These are phyloP conservation scores for Cutaneotrichosporon mucoides DNA, from an alignment of 1,284 basidiomycete genomes.

Conservation along the genomic window DNA sequence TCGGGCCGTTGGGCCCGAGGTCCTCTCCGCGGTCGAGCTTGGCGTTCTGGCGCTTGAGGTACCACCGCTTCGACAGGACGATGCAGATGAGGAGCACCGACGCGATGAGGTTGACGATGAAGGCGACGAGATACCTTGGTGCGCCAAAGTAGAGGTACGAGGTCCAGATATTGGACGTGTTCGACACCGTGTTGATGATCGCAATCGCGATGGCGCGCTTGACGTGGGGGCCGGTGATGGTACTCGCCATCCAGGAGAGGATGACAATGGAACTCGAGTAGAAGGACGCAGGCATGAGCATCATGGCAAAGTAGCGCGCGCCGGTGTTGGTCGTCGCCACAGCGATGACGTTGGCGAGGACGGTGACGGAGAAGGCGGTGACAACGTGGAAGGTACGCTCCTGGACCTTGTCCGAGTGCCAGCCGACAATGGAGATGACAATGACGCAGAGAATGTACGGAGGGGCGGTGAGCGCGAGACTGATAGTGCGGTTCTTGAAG, in stretches of 20 bases:
- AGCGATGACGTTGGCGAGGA: slow-evolving; percentile 70
- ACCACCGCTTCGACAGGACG: slow-evolving; percentile 27
- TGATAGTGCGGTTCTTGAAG: slow-evolving; percentile 37
- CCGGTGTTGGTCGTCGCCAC: slow-evolving; percentile 49
- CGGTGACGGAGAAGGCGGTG: slow-evolving; percentile 50
- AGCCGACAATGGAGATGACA: slow-evolving; percentile 38
- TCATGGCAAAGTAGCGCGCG: slow-evolving; percentile 44
- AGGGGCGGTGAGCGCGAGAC: slow-evolving; percentile 43
- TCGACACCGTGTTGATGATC: slow-evolving; percentile 45
- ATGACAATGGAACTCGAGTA: slow-evolving; percentile 47
- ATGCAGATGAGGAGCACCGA: slow-evolving; percentile 36
- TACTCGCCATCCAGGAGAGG: slow-evolving; percentile 44
- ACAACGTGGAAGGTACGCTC: slow-evolving; percentile 27
- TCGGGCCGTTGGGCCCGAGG: slow-evolving; percentile 35
- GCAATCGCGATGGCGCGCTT: slow-evolving; percentile 49
- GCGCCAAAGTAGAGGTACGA: slow-evolving; percentile 41
- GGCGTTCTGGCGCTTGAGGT: slow-evolving; percentile 40
- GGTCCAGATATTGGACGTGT: slow-evolving; percentile 49
- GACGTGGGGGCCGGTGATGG: slow-evolving; percentile 44
- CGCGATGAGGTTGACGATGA: slow-evolving; percentile 41
- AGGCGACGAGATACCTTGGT: slow-evolving; percentile 44
- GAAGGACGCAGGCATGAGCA: slow-evolving; percentile 29
- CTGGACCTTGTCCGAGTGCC: slow-evolving; percentile 40
- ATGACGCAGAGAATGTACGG: slow-evolving; percentile 43
- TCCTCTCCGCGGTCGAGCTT: slow-evolving; percentile 43